phyloP scores from a whole-genome alignment of 371 early-diverging fungal species.

The Mortierella sp. region DNA sequence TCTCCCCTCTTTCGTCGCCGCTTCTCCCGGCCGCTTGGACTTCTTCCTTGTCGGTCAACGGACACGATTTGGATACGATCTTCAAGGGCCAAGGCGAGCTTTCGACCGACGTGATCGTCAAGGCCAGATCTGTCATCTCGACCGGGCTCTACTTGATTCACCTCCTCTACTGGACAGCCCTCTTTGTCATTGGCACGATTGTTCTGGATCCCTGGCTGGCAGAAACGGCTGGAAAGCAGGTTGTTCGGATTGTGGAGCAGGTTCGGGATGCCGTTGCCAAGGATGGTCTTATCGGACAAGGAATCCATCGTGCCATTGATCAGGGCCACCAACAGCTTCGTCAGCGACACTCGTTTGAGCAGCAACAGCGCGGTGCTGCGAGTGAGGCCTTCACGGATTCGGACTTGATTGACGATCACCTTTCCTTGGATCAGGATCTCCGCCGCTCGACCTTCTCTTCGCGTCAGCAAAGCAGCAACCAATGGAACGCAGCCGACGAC shows the following conservation, averaged over 20 bases:
- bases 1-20: neutral
- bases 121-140: conserved; percentile 39
- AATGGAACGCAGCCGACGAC: neutral
- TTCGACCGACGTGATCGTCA: conserved; percentile 38
- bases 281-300: conserved; percentile 12
- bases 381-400: neutral
- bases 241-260: conserved; percentile 57
- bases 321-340: neutral
- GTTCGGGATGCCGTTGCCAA: conserved; percentile 33
- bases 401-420: neutral
- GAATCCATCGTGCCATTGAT: neutral
- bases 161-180: conserved; percentile 59
- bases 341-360: neutral
- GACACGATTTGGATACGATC: conserved; percentile 38
- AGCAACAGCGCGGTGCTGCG: neutral
- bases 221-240: conserved; percentile 59
- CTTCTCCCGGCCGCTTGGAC: conserved; percentile 16
- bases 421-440: conserved; percentile 1
- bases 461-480: neutral
- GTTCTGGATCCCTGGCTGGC: conserved; percentile 60
- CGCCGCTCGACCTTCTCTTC: neutral
- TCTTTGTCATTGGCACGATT: conserved; percentile 58
- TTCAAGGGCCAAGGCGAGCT: conserved; percentile 26
- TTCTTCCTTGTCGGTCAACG: conserved; percentile 16
- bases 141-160: conserved; percentile 56